Conservation (phyloP, 139 green algal genomes). For the Coccomyxa sp. region DNA sequence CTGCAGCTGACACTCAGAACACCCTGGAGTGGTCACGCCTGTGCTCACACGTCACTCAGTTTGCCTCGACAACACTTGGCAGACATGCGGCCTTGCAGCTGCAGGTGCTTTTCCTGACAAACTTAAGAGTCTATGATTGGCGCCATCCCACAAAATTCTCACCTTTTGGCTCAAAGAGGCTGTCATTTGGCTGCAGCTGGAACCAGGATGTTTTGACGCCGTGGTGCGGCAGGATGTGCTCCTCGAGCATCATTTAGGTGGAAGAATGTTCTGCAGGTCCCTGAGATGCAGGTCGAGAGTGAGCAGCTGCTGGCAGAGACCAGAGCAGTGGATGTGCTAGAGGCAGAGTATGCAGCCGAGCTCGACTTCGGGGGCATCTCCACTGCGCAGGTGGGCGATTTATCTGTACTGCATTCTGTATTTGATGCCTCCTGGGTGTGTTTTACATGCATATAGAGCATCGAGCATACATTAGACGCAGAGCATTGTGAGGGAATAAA, state of each 20-base stretch:
- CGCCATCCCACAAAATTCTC: background rate
- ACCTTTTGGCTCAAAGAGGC: background rate
- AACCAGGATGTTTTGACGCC: too few species aligned
- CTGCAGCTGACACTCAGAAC: conserved; percentile 15
- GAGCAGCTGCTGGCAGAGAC: conserved; percentile 54
- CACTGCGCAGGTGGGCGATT: conserved; percentile 26
- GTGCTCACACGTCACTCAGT: conserved; percentile 57
- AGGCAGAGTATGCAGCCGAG: conserved; percentile 42
- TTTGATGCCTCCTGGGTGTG: background rate
- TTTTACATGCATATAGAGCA: background rate
- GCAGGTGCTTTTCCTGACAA: conserved; percentile 10
- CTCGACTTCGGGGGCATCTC: conserved; percentile 78
- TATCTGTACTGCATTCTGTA: background rate
- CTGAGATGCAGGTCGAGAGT: conserved; percentile 9
- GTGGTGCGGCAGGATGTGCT: background rate
- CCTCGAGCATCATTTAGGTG: background rate
- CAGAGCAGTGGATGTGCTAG: conserved; percentile 41
- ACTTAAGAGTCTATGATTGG: background rate
- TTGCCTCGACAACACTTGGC: conserved; percentile 63
- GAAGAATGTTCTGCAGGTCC: background rate
- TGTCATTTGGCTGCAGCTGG: background rate
- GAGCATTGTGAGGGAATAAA: background rate
- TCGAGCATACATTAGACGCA: background rate
- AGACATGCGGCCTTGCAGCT: conserved; percentile 39
- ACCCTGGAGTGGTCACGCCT: conserved; percentile 67